Percentiles rank a stretch among this genome's conserved stretches.
These are phyloP conservation scores for Porcisia hertigi DNA, from an alignment of 208 protist species.

Conservation along the genomic window DNA sequence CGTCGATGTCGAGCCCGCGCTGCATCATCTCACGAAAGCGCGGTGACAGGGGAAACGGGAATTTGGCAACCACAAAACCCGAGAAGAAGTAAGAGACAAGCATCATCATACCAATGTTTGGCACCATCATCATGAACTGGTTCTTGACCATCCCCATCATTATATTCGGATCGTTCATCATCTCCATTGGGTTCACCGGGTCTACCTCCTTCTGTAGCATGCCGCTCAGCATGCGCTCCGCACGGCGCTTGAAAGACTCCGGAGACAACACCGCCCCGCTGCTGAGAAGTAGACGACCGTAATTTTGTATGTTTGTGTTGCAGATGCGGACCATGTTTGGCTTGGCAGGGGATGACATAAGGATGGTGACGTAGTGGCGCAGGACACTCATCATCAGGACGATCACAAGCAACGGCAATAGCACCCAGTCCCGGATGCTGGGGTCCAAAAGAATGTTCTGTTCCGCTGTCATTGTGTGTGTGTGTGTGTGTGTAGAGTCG, in stretches of 20 bases:
- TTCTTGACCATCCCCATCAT: slow-evolving; percentile 96
- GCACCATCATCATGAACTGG: slow-evolving; percentile 93
- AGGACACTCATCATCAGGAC: slow-evolving; percentile 93
- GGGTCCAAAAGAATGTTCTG: slow-evolving; percentile 93
- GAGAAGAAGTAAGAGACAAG: slow-evolving; percentile 97
- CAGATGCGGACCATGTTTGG: slow-evolving; percentile 58
- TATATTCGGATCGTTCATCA: slow-evolving; percentile 91
- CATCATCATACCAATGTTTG: slow-evolving; percentile 96
- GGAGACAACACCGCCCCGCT: slow-evolving; percentile 60
- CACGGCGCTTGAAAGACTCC: slow-evolving; percentile 64
- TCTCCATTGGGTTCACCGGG: slow-evolving; percentile 87
- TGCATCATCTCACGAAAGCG: slow-evolving; percentile 95
- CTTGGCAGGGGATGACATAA: slow-evolving; percentile 53
- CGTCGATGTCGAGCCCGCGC: slow-evolving; percentile 93
- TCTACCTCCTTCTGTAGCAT: slow-evolving; percentile 71
- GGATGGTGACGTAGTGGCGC: slow-evolving; percentile 82
- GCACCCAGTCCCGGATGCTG: slow-evolving; percentile 95
- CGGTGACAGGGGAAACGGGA: slow-evolving; percentile 95
- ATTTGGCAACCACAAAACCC: slow-evolving; percentile 96
- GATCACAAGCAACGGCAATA: slow-evolving; percentile 94
- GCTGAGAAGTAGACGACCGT: slow-evolving; percentile 56
- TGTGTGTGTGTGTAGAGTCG: neutral
- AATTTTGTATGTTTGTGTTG: slow-evolving; percentile 75
- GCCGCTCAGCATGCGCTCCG: slow-evolving; percentile 47
- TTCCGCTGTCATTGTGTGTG: slow-evolving; percentile 37